phyloP scores from a whole-genome alignment of 2,329 filamentous ascomycete genomes.

The Pseudopyrenochaeta lycopersici region DNA sequence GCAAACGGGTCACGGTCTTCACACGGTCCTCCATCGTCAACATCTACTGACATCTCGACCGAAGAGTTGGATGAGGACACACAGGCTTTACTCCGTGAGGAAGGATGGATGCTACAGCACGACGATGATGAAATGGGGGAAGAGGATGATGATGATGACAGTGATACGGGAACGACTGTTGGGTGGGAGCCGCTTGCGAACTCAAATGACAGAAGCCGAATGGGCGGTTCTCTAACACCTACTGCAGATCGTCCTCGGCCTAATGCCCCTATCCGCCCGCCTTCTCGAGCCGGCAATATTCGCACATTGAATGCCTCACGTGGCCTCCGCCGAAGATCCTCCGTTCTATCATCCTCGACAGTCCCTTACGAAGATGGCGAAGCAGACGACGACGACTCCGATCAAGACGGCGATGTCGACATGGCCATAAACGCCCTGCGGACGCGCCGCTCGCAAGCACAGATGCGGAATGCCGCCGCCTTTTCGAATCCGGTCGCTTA shows the following conservation, averaged over 20 bases:
- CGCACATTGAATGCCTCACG: slow-evolving; percentile 46
- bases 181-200: slow-evolving; percentile 56
- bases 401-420: slow-evolving; percentile 48
- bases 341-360: slow-evolving; percentile 45
- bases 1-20: slow-evolving; percentile 46
- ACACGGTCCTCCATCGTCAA: slow-evolving; percentile 41
- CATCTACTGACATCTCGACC: slow-evolving; percentile 45
- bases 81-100: slow-evolving; percentile 44
- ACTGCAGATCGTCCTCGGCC: slow-evolving; percentile 56
- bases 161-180: slow-evolving; percentile 56
- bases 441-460: slow-evolving; percentile 44
- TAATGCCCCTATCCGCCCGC: slow-evolving; percentile 50
- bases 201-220: slow-evolving; percentile 56
- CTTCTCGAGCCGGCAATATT: slow-evolving; percentile 47
- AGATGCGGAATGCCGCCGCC: slow-evolving; percentile 40
- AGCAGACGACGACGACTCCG: slow-evolving; percentile 54
- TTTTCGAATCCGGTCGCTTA: slow-evolving; percentile 32
- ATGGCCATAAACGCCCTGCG: slow-evolving; percentile 48
- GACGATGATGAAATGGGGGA: slow-evolving; percentile 51
- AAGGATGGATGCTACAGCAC: slow-evolving; percentile 51
- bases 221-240: slow-evolving; percentile 58
- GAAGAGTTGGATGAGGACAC: slow-evolving; percentile 52
- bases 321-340: slow-evolving; percentile 50
- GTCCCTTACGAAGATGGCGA: slow-evolving; percentile 52
- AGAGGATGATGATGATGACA: slow-evolving; percentile 50